These are phyloP conservation scores for Penicillium chermesinum DNA, from an alignment of 495 filamentous ascomycete genomes.

Conservation along the genomic window DNA sequence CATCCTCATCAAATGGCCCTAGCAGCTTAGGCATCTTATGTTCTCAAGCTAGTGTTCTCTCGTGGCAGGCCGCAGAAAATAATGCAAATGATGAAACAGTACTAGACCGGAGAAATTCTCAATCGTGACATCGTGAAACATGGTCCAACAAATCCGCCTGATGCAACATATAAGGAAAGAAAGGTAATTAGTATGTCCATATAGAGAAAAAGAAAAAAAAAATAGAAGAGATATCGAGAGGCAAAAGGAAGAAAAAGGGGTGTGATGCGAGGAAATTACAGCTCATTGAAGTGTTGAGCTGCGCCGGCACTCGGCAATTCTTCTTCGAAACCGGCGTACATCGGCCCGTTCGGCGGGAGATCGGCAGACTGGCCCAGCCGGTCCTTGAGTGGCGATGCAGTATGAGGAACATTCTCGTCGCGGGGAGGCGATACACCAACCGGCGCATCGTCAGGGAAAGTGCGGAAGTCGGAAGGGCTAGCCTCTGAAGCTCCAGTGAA, in stretches of 20 bases:
- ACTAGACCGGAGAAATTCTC: neutral
- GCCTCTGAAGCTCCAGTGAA: slow-evolving; percentile 33
- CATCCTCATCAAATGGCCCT: too few species aligned
- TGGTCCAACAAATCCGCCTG: neutral
- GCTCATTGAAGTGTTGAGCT: slow-evolving; percentile 7
- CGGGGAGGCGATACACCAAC: slow-evolving; percentile 6
- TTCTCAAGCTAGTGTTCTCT: neutral
- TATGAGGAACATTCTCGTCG: slow-evolving; percentile 12
- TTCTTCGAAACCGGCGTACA: slow-evolving; percentile 7
- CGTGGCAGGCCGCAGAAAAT: neutral
- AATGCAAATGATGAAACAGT: neutral
- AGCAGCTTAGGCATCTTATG: too few species aligned
- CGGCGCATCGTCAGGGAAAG: slow-evolving; percentile 15
- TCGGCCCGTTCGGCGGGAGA: slow-evolving; percentile 18
- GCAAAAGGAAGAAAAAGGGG: neutral
- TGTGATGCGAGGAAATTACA: slow-evolving; percentile 9
- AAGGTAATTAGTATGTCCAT: neutral
- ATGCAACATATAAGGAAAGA: neutral
- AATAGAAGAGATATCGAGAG: neutral
- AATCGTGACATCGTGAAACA: neutral
- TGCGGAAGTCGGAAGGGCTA: slow-evolving; percentile 24
- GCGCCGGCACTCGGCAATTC: slow-evolving; percentile 11
- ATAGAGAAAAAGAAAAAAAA: neutral
- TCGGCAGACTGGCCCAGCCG: slow-evolving; percentile 10
- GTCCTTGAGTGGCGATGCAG: slow-evolving; percentile 13